Evolutionary conservation across 768 basidiomycete genomes (phyloP).

Genomic region (Suillus lakei): DNA sequence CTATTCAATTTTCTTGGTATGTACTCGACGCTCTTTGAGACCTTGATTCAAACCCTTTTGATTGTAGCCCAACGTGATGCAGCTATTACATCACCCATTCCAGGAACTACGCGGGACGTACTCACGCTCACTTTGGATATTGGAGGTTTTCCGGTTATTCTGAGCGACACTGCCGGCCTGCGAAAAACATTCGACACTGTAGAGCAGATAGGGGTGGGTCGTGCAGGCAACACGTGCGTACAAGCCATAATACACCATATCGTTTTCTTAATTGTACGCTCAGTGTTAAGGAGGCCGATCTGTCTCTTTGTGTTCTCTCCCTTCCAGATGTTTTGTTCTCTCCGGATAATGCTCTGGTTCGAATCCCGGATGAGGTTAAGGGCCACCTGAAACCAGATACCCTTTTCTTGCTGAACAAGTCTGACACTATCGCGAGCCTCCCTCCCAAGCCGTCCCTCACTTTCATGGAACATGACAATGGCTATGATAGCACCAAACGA

Average conservation of each 20-base stretch:
- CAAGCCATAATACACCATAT: not conserved
- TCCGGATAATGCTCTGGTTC: conserved; percentile 19
- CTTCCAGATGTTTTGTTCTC: conserved; percentile 49
- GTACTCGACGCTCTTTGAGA: conserved; percentile 11
- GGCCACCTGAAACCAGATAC: conserved; percentile 60
- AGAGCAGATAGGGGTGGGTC: conserved; percentile 81
- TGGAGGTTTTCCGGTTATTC: conserved; percentile 80
- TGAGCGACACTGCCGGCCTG: conserved; percentile 88
- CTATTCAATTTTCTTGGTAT: conserved; percentile 83
- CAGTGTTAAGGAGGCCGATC: conserved; percentile 70
- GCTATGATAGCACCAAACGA: too few species aligned
- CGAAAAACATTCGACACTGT: conserved; percentile 64
- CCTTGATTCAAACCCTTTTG: not conserved
- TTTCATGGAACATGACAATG: not conserved
- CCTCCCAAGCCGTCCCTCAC: conserved; percentile 4
- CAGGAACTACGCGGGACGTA: conserved; percentile 90
- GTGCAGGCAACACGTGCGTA: conserved; percentile 70
- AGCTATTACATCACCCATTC: conserved; percentile 86
- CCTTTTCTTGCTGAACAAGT: conserved; percentile 80
- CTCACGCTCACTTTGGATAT: conserved; percentile 86
- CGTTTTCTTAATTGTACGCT: not conserved
- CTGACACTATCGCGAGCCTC: conserved; percentile 50
- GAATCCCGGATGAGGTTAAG: conserved; percentile 52
- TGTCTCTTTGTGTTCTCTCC: conserved; percentile 83
- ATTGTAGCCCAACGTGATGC: conserved; percentile 79